Conservation (phyloP, 331 rosid genomes). For the Malus hybrid region DNA sequence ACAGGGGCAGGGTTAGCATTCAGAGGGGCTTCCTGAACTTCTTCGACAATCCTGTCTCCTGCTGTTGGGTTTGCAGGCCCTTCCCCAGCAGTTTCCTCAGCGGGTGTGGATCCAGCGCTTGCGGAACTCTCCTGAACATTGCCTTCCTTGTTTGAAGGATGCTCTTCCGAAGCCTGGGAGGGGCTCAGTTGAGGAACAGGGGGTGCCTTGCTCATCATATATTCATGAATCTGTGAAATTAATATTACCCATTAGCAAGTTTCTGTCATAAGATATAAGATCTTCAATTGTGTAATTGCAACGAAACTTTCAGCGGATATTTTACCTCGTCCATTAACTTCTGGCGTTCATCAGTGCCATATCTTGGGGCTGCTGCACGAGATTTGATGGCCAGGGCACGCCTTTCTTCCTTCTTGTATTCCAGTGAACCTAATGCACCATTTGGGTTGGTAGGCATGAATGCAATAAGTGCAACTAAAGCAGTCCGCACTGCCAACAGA, state of each 20-base stretch:
- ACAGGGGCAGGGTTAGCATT: constrained; percentile 28
- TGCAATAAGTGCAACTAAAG: constrained; percentile 88
- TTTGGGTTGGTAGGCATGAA: constrained; percentile 94
- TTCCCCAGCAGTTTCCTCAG: constrained; percentile 29
- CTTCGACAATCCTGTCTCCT: constrained; percentile 51
- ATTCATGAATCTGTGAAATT: constrained; percentile 65
- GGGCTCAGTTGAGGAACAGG: constrained; percentile 51
- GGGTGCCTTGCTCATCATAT: constrained; percentile 70
- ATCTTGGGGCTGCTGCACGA: constrained; percentile 69
- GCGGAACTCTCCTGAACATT: constrained; percentile 23
- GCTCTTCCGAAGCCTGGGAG: constrained; percentile 38
- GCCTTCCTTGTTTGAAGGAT: constrained; percentile 25
- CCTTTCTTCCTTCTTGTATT: constrained; percentile 89
- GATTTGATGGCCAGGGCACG: constrained; percentile 73
- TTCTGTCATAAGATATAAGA: background rate
- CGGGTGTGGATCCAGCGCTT: constrained; percentile 25
- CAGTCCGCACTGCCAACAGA: constrained; percentile 76
- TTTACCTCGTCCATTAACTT: constrained; percentile 79
- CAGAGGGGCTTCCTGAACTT: constrained; percentile 26
- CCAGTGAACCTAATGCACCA: constrained; percentile 91
- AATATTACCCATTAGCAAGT: constrained; percentile 13
- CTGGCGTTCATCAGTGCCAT: constrained; percentile 81
- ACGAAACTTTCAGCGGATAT: background rate
- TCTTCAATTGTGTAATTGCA: background rate
- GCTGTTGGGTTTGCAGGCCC: constrained; percentile 25